These are phyloP conservation scores for Nakaseomyces delphensis DNA, from an alignment of 1,139 yeast genomes.

Conservation along the genomic window DNA sequence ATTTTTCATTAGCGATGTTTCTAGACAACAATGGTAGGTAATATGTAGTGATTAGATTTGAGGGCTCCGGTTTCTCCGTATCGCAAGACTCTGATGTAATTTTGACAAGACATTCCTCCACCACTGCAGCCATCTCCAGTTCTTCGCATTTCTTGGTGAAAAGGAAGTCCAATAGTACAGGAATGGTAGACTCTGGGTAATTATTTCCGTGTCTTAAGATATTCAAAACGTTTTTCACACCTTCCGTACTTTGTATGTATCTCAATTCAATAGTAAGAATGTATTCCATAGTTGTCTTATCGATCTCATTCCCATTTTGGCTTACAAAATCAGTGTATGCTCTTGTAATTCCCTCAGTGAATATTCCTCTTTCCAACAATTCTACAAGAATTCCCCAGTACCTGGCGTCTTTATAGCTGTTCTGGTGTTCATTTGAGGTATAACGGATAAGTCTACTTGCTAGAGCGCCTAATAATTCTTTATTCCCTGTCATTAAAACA, in stretches of 20 bases:
- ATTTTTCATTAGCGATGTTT: neutral
- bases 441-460: neutral
- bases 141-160: neutral
- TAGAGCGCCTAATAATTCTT: neutral
- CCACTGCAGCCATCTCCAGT: neutral
- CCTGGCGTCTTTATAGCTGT: neutral
- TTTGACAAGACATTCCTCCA: conserved; percentile 1
- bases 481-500: neutral
- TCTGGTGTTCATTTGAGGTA: neutral
- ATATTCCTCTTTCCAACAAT: neutral
- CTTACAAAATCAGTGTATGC: neutral
- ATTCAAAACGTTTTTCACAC: neutral
- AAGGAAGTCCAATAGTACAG: conserved; percentile 1
- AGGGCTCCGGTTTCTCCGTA: neutral
- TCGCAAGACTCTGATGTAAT: neutral
- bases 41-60: neutral
- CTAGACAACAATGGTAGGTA: conserved; percentile 3
- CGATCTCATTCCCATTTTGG: neutral
- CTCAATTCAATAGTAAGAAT: neutral
- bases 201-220: neutral
- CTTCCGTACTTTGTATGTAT: neutral
- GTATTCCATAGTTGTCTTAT: neutral
- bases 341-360: neutral
- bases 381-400: neutral
- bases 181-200: conserved; percentile 5